Percentiles rank a stretch among this genome's conserved stretches.
phyloP scores from a whole-genome alignment of 257 asterid species.

The Rubia yunnanensis region DNA sequence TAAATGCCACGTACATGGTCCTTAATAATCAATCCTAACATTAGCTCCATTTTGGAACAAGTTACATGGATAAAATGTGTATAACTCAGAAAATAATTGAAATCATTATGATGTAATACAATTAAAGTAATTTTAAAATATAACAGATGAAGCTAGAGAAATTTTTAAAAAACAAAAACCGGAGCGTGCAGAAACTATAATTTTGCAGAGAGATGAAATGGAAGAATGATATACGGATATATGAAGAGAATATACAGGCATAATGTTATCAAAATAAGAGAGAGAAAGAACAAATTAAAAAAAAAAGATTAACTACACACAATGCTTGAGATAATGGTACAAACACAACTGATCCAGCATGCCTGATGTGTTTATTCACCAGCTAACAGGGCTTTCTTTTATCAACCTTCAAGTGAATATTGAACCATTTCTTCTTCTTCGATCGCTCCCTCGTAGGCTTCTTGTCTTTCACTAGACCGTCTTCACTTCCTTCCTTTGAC shows the following conservation, averaged over 20 bases:
- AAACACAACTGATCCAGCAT: background rate
- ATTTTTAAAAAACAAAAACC: background rate
- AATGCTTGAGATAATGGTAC: background rate
- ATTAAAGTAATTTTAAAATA: too few relatives aligned
- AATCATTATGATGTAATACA: too few relatives aligned
- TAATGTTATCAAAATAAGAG: conserved; percentile 11
- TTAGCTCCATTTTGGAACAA: too few relatives aligned
- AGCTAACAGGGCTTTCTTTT: conserved; percentile 72
- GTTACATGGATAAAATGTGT: too few relatives aligned
- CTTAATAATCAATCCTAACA: too few relatives aligned
- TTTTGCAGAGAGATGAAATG: too few relatives aligned
- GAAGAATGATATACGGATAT: background rate
- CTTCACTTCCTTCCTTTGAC: conserved; percentile 48
- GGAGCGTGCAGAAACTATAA: too few relatives aligned
- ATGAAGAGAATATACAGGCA: conserved; percentile 36
- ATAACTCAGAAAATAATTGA: too few relatives aligned
- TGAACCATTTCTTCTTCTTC: conserved; percentile 82
- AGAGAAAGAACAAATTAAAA: background rate
- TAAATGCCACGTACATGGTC: too few relatives aligned
- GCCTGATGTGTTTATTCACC: conserved; percentile 11
- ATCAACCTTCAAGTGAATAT: conserved; percentile 75
- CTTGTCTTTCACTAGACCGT: conserved; percentile 40
- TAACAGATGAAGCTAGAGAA: too few relatives aligned
- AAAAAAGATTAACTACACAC: conserved; percentile 19
- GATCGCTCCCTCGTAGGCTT: conserved; percentile 48